A percentile compares a stretch with the other conserved stretches of the same genome.
Conservation (phyloP, 2,329 filamentous ascomycete species). For the Chalaropsis ovoidea region DNA sequence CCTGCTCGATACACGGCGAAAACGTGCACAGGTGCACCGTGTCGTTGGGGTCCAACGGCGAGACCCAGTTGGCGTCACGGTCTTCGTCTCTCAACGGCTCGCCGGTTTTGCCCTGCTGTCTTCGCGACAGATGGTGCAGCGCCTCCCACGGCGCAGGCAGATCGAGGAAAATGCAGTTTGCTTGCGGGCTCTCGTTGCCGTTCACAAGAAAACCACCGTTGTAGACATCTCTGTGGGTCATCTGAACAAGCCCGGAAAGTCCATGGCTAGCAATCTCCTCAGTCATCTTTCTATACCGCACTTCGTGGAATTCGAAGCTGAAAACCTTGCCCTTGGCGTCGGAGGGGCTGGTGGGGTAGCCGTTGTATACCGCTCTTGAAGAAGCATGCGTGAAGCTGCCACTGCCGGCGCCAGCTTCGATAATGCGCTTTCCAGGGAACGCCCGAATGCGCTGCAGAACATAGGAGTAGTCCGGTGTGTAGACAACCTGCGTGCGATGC, state of each 20-base stretch:
- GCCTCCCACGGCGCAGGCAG: constrained; percentile 74
- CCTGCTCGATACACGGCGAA: constrained; percentile 94
- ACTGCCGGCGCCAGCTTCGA: constrained; percentile 73
- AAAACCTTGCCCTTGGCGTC: constrained; percentile 58
- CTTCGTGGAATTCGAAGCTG: constrained; percentile 73
- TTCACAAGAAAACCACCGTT: constrained; percentile 53
- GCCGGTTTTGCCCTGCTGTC: constrained; percentile 29
- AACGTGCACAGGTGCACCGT: constrained; percentile 82
- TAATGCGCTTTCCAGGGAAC: constrained; percentile 60
- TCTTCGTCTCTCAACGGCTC: constrained; percentile 32
- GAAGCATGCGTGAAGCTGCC: constrained; percentile 77
- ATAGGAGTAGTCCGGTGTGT: constrained; percentile 79
- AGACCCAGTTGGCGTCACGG: constrained; percentile 25
- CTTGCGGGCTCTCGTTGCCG: constrained; percentile 18
- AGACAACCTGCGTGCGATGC: constrained; percentile 76
- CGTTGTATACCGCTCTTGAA: constrained; percentile 64
- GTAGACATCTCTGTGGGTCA: constrained; percentile 74
- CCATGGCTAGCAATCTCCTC: constrained; percentile 60
- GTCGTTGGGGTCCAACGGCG: constrained; percentile 57
- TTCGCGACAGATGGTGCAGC: constrained; percentile 60
- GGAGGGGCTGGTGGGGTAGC: constrained; percentile 43
- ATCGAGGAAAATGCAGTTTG: constrained; percentile 60
- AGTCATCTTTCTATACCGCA: constrained; percentile 57
- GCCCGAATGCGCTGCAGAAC: constrained; percentile 66
- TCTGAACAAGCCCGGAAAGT: constrained; percentile 53